These are phyloP conservation scores for Triticum dicoccoides DNA, from an alignment of 176 grass and related monocot genomes.

Conservation along the genomic window DNA sequence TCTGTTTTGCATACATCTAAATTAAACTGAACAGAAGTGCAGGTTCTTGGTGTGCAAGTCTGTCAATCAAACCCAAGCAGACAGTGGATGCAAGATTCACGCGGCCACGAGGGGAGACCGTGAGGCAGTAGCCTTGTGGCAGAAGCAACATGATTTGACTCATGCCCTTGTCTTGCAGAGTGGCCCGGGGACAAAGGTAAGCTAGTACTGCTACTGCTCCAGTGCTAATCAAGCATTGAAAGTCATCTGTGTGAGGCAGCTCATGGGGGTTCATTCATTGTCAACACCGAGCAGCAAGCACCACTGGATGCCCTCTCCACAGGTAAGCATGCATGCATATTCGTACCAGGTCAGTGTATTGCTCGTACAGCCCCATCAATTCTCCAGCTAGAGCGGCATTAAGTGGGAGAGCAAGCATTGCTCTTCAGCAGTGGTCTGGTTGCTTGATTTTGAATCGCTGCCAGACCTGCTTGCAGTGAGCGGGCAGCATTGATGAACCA, in stretches of 20 bases:
- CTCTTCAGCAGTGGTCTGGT: constrained; percentile 19
- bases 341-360: background rate
- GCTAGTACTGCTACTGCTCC: background rate
- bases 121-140: background rate
- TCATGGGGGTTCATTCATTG: background rate
- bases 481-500: constrained; percentile 16
- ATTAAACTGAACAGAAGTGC: background rate
- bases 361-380: constrained; percentile 17
- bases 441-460: constrained; percentile 28
- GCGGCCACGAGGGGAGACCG: background rate
- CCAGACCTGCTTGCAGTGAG: constrained; percentile 9
- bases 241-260: background rate
- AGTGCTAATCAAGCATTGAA: constrained; percentile 18
- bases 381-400: constrained; percentile 37
- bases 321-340: constrained; percentile 29
- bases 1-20: background rate
- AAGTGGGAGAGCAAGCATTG: background rate
- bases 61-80: background rate
- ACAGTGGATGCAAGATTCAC: constrained; percentile 15
- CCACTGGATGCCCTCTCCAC: constrained; percentile 11
- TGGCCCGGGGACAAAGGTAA: constrained; percentile 17
- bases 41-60: background rate
- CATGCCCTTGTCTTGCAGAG: constrained; percentile 10
- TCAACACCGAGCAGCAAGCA: background rate
- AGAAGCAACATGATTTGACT: constrained; percentile 34